Conservation (phyloP, 2,329 filamentous ascomycete species). For the Albophoma yamanashiensis region DNA sequence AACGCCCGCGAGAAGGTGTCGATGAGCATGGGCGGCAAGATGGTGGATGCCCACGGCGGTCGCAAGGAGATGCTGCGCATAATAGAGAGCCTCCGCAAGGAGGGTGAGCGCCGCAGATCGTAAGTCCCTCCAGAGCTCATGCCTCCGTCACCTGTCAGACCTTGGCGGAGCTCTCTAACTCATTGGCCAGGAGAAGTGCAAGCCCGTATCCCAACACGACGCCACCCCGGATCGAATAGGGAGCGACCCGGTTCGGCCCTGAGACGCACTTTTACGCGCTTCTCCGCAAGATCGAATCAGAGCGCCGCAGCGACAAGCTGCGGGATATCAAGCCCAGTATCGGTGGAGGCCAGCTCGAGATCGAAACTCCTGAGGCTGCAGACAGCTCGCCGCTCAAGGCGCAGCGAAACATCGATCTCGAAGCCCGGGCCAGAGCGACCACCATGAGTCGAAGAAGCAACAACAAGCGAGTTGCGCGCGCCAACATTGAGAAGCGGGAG, state of each 20-base stretch:
- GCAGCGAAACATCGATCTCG: background rate
- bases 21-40: slow-evolving; percentile 84
- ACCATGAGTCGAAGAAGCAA: background rate
- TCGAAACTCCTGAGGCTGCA: background rate
- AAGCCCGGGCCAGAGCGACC: background rate
- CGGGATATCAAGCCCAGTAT: background rate
- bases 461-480: background rate
- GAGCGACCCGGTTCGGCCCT: slow-evolving; percentile 20
- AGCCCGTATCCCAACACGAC: slow-evolving; percentile 27
- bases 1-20: slow-evolving; percentile 78
- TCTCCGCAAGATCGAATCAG: slow-evolving; percentile 7
- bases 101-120: slow-evolving; percentile 76
- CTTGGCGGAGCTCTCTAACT: background rate
- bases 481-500: background rate
- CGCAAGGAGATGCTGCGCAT: slow-evolving; percentile 87
- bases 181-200: slow-evolving; percentile 20
- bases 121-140: slow-evolving; percentile 35
- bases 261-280: slow-evolving; percentile 16
- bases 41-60: slow-evolving; percentile 69
- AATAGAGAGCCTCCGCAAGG: slow-evolving; percentile 77
- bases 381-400: background rate
- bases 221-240: slow-evolving; percentile 33
- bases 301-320: background rate
- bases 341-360: background rate
- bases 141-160: background rate